These are phyloP conservation scores for Calonectria pseudoturangicola DNA, from an alignment of 2,329 filamentous ascomycete species.

Conservation along the genomic window DNA sequence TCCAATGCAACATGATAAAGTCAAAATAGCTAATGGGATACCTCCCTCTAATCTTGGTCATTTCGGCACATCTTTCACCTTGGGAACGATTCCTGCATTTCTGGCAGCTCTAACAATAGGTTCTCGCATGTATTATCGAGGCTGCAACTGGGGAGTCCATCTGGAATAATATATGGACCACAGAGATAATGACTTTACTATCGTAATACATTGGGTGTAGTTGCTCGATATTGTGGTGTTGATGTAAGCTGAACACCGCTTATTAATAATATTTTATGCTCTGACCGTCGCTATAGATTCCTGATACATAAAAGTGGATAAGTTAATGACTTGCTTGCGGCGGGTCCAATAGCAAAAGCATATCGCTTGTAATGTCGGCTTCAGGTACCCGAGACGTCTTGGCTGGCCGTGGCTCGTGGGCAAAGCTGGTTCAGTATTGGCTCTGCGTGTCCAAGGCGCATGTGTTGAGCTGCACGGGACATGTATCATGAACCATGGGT, in stretches of 20 bases:
- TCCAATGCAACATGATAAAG: too few species aligned
- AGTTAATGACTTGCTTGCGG: too few species aligned
- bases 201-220: conserved; percentile 32
- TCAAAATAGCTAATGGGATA: conserved; percentile 11
- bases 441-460: conserved; percentile 36
- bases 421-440: conserved; percentile 43
- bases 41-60: conserved; percentile 33
- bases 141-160: conserved; percentile 24
- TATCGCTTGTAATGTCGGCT: too few species aligned
- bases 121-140: conserved; percentile 38
- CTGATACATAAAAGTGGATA: too few species aligned
- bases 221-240: conserved; percentile 25
- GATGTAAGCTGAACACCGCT: conserved; percentile 25
- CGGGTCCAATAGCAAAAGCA: too few species aligned
- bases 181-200: conserved; percentile 35
- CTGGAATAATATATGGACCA: conserved; percentile 38
- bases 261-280: neutral
- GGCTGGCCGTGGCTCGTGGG: conserved; percentile 39
- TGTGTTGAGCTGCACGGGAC: conserved; percentile 44
- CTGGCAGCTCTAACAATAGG: conserved; percentile 34
- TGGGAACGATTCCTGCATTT: conserved; percentile 31
- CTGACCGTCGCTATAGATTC: neutral
- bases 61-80: conserved; percentile 37
- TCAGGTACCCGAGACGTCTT: conserved; percentile 46
- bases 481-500: conserved; percentile 40